phyloP scores from a whole-genome alignment of 257 asterid genomes.

The Jacaranda copaia region DNA sequence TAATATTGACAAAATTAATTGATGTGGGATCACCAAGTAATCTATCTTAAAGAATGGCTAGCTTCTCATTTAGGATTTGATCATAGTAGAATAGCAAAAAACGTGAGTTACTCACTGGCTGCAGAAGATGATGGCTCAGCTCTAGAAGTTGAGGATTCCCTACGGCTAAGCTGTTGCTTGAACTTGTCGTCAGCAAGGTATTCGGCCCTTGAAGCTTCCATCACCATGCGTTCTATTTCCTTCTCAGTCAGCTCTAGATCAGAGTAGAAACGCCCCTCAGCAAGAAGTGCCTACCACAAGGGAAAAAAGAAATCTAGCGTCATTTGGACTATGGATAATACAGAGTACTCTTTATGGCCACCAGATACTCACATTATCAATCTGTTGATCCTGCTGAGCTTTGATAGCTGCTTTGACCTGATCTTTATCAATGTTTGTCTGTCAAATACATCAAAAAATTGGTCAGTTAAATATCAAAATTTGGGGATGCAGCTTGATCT shows the following conservation, averaged over 20 bases:
- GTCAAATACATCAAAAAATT: slow-evolving; percentile 34
- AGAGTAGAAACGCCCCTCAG: slow-evolving; percentile 96
- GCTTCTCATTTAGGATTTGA: background rate
- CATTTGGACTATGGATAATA: slow-evolving; percentile 12
- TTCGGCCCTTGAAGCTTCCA: slow-evolving; percentile 97
- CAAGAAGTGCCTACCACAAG: slow-evolving; percentile 82
- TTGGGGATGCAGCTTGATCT: background rate
- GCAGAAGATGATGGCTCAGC: slow-evolving; percentile 99
- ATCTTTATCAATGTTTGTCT: slow-evolving; percentile 79
- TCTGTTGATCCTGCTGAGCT: slow-evolving; percentile 99
- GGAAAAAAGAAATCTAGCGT: slow-evolving; percentile 12
- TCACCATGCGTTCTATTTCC: slow-evolving; percentile 97
- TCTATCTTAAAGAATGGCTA: background rate
- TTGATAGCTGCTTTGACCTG: slow-evolving; percentile 96
- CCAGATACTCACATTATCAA: slow-evolving; percentile 66
- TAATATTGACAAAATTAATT: background rate
- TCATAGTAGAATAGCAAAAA: background rate
- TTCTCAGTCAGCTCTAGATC: slow-evolving; percentile 98
- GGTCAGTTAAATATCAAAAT: background rate
- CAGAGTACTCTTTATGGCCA: slow-evolving; percentile 10
- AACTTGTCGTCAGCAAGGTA: slow-evolving; percentile 73
- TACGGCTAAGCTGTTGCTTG: slow-evolving; percentile 63
- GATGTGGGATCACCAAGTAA: background rate
- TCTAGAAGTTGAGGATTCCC: slow-evolving; percentile 85
- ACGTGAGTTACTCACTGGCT: slow-evolving; percentile 68